A percentile compares a stretch with the other conserved stretches of the same genome.
These are phyloP conservation scores for Sugiyamaella chiloensis DNA, from an alignment of 805 yeast species.

Conservation along the genomic window DNA sequence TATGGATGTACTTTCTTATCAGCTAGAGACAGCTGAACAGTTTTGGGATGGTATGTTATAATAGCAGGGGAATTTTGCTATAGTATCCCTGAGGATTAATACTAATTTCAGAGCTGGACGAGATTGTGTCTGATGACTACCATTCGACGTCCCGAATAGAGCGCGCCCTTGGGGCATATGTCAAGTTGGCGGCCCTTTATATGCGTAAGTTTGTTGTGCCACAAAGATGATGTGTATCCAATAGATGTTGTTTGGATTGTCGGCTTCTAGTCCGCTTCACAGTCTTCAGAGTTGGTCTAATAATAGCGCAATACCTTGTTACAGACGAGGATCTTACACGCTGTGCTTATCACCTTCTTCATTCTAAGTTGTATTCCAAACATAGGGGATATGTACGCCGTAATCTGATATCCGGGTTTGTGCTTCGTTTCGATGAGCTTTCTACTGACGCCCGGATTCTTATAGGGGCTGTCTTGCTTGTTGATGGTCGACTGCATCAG, in stretches of 20 bases:
- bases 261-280: no score
- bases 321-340: constrained; percentile 38
- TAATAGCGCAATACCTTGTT: constrained; percentile 20
- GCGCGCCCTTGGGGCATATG: constrained; percentile 25
- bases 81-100: constrained; percentile 38
- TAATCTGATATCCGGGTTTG: constrained; percentile 35
- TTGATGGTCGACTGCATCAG: constrained; percentile 44
- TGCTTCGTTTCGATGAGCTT: constrained; percentile 26
- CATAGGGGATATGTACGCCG: constrained; percentile 44
- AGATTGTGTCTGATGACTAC: constrained; percentile 41
- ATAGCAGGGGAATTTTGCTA: neutral
- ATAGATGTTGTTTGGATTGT: no score
- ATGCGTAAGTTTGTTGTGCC: constrained; percentile 25
- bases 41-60: constrained; percentile 29
- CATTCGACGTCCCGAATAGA: constrained; percentile 40
- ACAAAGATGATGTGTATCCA: neutral
- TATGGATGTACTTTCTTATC: constrained; percentile 31
- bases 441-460: constrained; percentile 36
- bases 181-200: constrained; percentile 27
- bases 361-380: constrained; percentile 54
- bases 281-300: constrained; percentile 19
- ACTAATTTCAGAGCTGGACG: constrained; percentile 48
- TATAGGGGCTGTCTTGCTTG: constrained; percentile 42
- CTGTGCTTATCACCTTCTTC: constrained; percentile 43
- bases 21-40: constrained; percentile 30